Evolutionary conservation across 257 asterid species (phyloP).

Genomic region (Nicotiana sylvestris): DNA sequence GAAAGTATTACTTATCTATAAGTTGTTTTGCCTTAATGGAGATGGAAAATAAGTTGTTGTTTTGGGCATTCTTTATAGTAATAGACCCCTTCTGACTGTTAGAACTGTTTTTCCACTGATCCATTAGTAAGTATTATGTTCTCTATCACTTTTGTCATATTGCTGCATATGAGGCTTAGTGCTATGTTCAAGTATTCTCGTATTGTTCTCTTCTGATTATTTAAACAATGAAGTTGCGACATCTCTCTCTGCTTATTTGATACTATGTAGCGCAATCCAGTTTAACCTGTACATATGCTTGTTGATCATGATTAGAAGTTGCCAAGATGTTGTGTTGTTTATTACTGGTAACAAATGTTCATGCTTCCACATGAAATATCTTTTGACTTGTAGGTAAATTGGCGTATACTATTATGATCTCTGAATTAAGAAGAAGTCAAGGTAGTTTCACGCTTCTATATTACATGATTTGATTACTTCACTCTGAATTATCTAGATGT

Average conservation of each 20-base stretch:
- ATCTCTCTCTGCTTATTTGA: neutral
- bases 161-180: neutral
- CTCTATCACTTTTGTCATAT: neutral
- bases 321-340: conserved; percentile 36
- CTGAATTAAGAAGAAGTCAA: conserved; percentile 87
- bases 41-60: neutral
- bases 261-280: neutral
- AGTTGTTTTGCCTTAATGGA: neutral
- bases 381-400: conserved; percentile 88
- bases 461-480: conserved; percentile 12
- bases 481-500: conserved; percentile 3
- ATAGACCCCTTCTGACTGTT: neutral
- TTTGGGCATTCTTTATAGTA: neutral
- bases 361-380: conserved; percentile 72
- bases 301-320: conserved; percentile 16
- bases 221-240: neutral
- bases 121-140: neutral
- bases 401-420: conserved; percentile 87
- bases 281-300: neutral
- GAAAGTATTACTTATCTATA: neutral
- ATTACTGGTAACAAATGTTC: conserved; percentile 48
- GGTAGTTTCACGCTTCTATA: conserved; percentile 75
- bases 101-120: conserved; percentile 4
- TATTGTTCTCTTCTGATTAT: neutral
- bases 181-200: neutral